Percentiles rank a stretch among this genome's conserved stretches.
Evolutionary conservation across 139 green algal genomes (phyloP).

Genomic region (Micractinium sp.): DNA sequence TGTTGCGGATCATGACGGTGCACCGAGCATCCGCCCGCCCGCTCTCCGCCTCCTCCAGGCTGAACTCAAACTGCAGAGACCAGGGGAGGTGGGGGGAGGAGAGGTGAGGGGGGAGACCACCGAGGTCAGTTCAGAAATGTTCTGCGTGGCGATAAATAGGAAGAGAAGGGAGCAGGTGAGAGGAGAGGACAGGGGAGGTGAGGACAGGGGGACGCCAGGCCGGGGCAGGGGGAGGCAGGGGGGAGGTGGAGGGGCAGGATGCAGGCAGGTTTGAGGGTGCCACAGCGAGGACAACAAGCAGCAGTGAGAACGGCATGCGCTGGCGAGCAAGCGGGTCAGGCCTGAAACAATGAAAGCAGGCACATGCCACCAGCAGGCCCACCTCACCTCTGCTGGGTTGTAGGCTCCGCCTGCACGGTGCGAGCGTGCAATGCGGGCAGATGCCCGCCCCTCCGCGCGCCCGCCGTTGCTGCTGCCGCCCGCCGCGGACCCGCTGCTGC

Average conservation of each 20-base stretch:
- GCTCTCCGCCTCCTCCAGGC: conserved; percentile 43
- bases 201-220: too few species aligned
- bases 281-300: neutral
- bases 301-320: neutral
- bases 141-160: neutral
- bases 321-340: too few species aligned
- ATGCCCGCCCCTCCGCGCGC: conserved; percentile 26
- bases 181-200: neutral
- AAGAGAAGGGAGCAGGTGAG: neutral
- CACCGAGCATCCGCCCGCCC: conserved; percentile 35
- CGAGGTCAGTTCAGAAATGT: neutral
- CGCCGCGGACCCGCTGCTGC: neutral
- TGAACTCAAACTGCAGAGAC: conserved; percentile 57
- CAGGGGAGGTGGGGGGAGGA: neutral
- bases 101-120: neutral
- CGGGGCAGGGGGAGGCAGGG: too few species aligned
- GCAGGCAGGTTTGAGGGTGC: neutral
- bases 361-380: too few species aligned
- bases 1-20: conserved; percentile 68
- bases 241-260: neutral
- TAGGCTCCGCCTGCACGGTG: conserved; percentile 49
- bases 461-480: neutral
- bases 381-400: conserved; percentile 35
- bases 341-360: too few species aligned
- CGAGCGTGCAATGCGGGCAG: conserved; percentile 44